These are phyloP conservation scores for Barnettozyma siamensis DNA, from an alignment of 805 yeast species.

Conservation along the genomic window DNA sequence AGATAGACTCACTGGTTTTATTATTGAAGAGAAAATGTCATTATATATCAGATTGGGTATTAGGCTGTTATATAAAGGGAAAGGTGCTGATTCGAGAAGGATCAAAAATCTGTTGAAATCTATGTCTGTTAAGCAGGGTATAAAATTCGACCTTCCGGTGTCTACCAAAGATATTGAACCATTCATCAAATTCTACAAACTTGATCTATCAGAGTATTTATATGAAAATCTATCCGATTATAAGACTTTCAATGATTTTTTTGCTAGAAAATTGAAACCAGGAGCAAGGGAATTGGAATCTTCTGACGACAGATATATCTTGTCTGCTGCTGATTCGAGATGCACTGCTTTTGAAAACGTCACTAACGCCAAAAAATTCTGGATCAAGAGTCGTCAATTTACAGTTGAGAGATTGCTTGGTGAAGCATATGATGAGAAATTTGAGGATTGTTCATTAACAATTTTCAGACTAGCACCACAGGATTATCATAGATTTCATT, in stretches of 20 bases:
- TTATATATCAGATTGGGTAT: conserved; percentile 86
- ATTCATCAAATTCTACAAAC: conserved; percentile 76
- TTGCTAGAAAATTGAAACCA: conserved; percentile 70
- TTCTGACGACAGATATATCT: conserved; percentile 9
- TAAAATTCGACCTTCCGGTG: conserved; percentile 65
- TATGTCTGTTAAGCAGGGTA: conserved; percentile 76
- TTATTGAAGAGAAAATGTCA: conserved; percentile 91
- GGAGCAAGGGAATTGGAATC: conserved; percentile 67
- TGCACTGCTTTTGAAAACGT: conserved; percentile 63
- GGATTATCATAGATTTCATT: conserved; percentile 91
- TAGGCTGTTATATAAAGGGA: conserved; percentile 72
- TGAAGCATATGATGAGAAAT: conserved; percentile 33
- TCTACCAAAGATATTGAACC: conserved; percentile 67
- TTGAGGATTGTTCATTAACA: conserved; percentile 50
- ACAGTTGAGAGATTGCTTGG: conserved; percentile 57
- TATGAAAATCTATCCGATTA: conserved; percentile 39
- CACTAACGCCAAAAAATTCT: conserved; percentile 57
- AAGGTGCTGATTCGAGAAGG: conserved; percentile 53
- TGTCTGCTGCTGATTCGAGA: conserved; percentile 77
- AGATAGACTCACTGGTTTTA: conserved; percentile 81
- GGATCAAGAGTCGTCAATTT: conserved; percentile 88
- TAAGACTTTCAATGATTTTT: conserved; percentile 81
- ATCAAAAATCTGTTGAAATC: conserved; percentile 56
- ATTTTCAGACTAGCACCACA: conserved; percentile 93
- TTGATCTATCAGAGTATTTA: conserved; percentile 65